Conservation (phyloP, 352 stramenopile species). For the Globisporangium viniferum region DNA sequence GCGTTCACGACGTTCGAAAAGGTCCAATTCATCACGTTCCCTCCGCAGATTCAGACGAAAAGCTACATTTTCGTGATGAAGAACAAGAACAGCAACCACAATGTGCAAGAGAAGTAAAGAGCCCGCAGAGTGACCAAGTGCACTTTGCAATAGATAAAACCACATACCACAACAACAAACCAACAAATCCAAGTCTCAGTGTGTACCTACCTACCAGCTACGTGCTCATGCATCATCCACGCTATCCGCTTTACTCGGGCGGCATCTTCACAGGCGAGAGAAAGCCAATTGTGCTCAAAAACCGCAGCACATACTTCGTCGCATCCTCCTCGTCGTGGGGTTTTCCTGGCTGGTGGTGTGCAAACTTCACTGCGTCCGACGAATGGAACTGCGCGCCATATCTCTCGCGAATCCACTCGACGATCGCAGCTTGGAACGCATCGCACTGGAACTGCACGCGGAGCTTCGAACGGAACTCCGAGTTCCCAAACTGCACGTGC, state of each 20-base stretch:
- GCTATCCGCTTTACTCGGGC: background rate
- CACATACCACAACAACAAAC: background rate
- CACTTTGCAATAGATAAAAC: background rate
- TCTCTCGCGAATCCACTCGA: constrained; percentile 53
- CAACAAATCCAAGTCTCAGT: background rate
- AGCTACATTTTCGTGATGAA: constrained; percentile 52
- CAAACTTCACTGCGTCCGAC: constrained; percentile 5
- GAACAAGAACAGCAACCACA: constrained; percentile 24
- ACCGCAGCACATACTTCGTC: constrained; percentile 45
- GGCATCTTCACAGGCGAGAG: constrained; percentile 34
- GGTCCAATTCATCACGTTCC: constrained; percentile 30
- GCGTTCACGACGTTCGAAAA: constrained; percentile 47
- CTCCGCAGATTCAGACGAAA: constrained; percentile 48
- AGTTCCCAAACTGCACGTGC: constrained; percentile 24
- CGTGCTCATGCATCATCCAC: background rate
- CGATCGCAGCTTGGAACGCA: constrained; percentile 32
- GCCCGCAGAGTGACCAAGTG: background rate
- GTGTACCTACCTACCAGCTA: background rate
- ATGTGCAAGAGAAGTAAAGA: background rate
- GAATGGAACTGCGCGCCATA: constrained; percentile 2
- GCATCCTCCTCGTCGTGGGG: constrained; percentile 22
- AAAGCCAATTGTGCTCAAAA: constrained; percentile 46
- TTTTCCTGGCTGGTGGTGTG: background rate
- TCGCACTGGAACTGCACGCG: constrained; percentile 55
- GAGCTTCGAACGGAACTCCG: constrained; percentile 25